A percentile compares a stretch with the other conserved stretches of the same genome.
These are phyloP conservation scores for Hanseniaspora uvarum DNA, from an alignment of 1,139 yeast species.

Conservation along the genomic window DNA sequence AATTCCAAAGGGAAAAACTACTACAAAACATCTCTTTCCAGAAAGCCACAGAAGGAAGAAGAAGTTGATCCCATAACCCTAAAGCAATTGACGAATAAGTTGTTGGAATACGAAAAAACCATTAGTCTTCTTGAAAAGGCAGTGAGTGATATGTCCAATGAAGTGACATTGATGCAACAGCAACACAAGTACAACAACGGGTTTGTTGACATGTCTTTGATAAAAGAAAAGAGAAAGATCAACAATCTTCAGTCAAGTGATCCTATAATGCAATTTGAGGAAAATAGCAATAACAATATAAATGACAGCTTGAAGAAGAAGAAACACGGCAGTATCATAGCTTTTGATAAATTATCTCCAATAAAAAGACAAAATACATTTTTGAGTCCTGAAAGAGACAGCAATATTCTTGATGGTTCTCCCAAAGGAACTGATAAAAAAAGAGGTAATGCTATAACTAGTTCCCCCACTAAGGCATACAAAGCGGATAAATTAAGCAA, in stretches of 20 bases:
- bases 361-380: constrained; percentile 14
- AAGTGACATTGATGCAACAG: constrained; percentile 1
- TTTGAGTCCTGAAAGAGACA: not conserved
- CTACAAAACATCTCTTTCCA: not conserved
- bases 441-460: constrained; percentile 8
- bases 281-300: constrained; percentile 5
- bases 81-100: not conserved
- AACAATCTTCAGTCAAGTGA: constrained; percentile 14
- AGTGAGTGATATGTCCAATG: constrained; percentile 6
- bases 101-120: not conserved
- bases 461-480: constrained; percentile 12
- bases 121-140: not conserved
- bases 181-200: constrained; percentile 1
- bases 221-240: constrained; percentile 15
- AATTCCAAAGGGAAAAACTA: not conserved
- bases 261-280: not conserved
- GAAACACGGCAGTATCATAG: not conserved
- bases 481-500: not conserved
- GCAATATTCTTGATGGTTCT: not conserved
- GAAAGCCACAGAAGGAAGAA: not conserved
- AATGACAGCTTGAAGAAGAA: not conserved
- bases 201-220: constrained; percentile 10
- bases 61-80: not conserved
- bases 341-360: constrained; percentile 13
- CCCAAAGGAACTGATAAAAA: not conserved